These are phyloP conservation scores for Trichoderma koningii DNA, from an alignment of 2,329 filamentous ascomycete species.

Conservation along the genomic window DNA sequence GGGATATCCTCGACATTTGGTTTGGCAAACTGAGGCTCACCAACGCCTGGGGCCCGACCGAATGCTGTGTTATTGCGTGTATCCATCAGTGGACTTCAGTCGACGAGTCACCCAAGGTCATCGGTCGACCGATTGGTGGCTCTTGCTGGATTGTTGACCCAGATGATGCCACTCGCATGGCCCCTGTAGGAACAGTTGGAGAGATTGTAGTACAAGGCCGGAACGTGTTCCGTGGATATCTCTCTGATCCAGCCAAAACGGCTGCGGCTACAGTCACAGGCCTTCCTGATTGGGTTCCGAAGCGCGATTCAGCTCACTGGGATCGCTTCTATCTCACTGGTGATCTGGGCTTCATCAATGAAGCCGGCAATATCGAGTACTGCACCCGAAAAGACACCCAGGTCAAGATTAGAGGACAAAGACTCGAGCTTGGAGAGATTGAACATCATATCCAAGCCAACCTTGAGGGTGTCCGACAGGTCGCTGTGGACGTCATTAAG, in stretches of 20 bases:
- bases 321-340: conserved; percentile 29
- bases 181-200: conserved; percentile 19
- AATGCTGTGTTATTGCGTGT: conserved; percentile 9
- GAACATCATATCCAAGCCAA: conserved; percentile 24
- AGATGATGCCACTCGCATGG: conserved; percentile 7
- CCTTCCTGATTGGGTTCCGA: conserved; percentile 19
- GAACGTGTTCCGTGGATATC: conserved; percentile 16
- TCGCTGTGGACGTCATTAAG: conserved; percentile 25
- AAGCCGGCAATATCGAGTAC: conserved; percentile 29
- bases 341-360: conserved; percentile 28
- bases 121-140: conserved; percentile 21
- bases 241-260: conserved; percentile 14
- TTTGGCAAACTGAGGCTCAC: conserved; percentile 8
- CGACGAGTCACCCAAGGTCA: not conserved
- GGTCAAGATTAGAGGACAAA: conserved; percentile 32
- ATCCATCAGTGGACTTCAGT: not conserved
- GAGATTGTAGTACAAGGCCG: conserved; percentile 23
- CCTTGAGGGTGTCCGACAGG: conserved; percentile 15
- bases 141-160: conserved; percentile 15
- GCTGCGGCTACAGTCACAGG: not conserved
- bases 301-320: not conserved
- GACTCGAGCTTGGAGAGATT: conserved; percentile 31
- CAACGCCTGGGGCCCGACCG: conserved; percentile 22
- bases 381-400: conserved; percentile 32
- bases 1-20: conserved; percentile 24